These are phyloP conservation scores for Erysiphe pulchra DNA, from an alignment of 2,329 filamentous ascomycete species.

Conservation along the genomic window DNA sequence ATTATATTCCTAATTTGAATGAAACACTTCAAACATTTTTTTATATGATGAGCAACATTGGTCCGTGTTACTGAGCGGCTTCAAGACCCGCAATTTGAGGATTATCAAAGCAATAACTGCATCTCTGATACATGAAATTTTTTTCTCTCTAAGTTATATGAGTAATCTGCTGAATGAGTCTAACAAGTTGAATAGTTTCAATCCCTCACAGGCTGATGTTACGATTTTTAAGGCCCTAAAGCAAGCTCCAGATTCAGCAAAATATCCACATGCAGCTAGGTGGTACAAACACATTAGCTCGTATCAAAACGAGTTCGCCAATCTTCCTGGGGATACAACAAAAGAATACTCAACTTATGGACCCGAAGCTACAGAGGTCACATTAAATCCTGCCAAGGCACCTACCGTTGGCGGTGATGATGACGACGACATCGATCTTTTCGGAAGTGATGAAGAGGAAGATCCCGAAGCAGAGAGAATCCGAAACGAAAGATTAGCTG, in stretches of 20 bases:
- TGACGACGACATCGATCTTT: conserved; percentile 76
- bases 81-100: conserved; percentile 77
- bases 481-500: conserved; percentile 71
- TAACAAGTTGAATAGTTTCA: conserved; percentile 13
- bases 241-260: conserved; percentile 47
- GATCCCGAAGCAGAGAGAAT: conserved; percentile 63
- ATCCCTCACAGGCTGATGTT: conserved; percentile 83
- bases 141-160: not conserved
- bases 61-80: conserved; percentile 89
- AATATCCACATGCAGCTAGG: conserved; percentile 82
- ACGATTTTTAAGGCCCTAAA: conserved; percentile 78
- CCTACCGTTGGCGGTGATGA: conserved; percentile 28
- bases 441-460: conserved; percentile 83
- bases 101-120: conserved; percentile 49
- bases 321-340: conserved; percentile 71
- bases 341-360: conserved; percentile 80
- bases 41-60: conserved; percentile 63
- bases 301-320: conserved; percentile 78
- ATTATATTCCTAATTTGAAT: not conserved
- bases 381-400: conserved; percentile 68
- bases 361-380: conserved; percentile 52
- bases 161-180: conserved; percentile 7
- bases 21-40: conserved; percentile 2
- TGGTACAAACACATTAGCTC: conserved; percentile 98
- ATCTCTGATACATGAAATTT: conserved; percentile 34